Evolutionary conservation across 2,329 filamentous ascomycete species (phyloP).

Genomic region (Aurifilum marmelostoma): DNA sequence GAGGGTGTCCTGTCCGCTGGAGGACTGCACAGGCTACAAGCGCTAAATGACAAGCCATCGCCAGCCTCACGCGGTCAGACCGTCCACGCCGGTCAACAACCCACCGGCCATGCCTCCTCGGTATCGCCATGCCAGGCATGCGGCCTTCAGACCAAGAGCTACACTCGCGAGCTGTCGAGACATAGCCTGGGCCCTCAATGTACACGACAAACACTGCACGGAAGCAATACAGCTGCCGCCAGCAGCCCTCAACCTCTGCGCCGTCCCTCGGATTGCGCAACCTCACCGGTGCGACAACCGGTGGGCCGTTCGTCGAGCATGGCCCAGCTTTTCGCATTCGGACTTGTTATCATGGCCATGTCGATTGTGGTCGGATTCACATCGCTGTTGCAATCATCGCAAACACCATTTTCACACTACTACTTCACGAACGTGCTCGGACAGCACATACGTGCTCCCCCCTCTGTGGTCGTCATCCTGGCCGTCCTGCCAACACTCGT

Average conservation of each 20-base stretch:
- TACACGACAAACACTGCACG: conserved; percentile 12
- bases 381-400: conserved; percentile 20
- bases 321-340: conserved; percentile 26
- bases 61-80: not conserved
- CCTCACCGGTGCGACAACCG: conserved; percentile 26
- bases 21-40: not conserved
- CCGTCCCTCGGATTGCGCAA: not conserved
- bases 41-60: conserved; percentile 8
- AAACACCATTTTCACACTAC: conserved; percentile 14
- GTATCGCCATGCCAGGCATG: conserved; percentile 3
- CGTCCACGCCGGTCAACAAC: not conserved
- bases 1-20: not conserved
- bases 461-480: conserved; percentile 8
- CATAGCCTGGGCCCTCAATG: conserved; percentile 14
- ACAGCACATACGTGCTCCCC: not conserved
- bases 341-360: conserved; percentile 27
- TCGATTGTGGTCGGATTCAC: conserved; percentile 26
- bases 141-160: not conserved
- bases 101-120: not conserved
- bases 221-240: conserved; percentile 14
- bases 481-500: conserved; percentile 19
- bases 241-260: conserved; percentile 18
- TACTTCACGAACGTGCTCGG: conserved; percentile 9
- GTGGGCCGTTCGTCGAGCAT: conserved; percentile 6
- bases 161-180: conserved; percentile 9